Evolutionary conservation across 306 rosid species (phyloP), one percentile per base, ranked within the genome.

Genomic region (Phaseolus lunatus): DNA sequence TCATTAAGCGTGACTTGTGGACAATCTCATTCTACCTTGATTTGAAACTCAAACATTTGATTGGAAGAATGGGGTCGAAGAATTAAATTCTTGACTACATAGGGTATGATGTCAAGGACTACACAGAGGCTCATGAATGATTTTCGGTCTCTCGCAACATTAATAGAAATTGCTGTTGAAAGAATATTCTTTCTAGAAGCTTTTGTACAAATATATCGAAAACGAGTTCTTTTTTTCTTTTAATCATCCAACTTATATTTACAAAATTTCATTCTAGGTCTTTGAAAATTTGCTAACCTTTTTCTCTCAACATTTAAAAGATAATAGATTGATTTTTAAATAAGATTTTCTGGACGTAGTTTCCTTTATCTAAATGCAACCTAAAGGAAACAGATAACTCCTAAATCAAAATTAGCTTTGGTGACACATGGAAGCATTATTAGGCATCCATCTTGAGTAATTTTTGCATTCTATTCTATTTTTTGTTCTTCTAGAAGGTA

Each of bases 361-460:
- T 76, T 62, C 56, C 47, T 29, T 48, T 76, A 69, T 62, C 33
- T 22, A 52, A 62, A 52, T 59, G 65, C 45, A 22, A 47, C 73
- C 15, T 63, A 63, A 72, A 44, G 71, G 26, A 82, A 82, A 56
- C 37, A 82, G 23, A 26, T 19, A 63, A 10, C 12, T 78, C 39
- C 67, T 24, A 24, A 58, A 63, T 66, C 65, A 47, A 67, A 35
- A 44, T 19, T 64, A 48, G 49, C 72, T 64, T 58, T 71, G 57
- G 59, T 57, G 50, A 64, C 78, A 26, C 59, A 45, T 23, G 66
- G 16, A 56, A 27, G 72, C 72, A 49, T 75, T 61, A 75, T 53
- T 29, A 29, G 29, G 64, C 27, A 72, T 76, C 35, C 47, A 45
- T 56, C 72, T 72, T 67, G 59, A 23, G 71, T 43, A 59, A 47